Percentiles rank a stretch among this genome's conserved stretches.
Evolutionary conservation across 2,329 filamentous ascomycete genomes (phyloP).

Genomic region (Westerdykella aurantiaca): DNA sequence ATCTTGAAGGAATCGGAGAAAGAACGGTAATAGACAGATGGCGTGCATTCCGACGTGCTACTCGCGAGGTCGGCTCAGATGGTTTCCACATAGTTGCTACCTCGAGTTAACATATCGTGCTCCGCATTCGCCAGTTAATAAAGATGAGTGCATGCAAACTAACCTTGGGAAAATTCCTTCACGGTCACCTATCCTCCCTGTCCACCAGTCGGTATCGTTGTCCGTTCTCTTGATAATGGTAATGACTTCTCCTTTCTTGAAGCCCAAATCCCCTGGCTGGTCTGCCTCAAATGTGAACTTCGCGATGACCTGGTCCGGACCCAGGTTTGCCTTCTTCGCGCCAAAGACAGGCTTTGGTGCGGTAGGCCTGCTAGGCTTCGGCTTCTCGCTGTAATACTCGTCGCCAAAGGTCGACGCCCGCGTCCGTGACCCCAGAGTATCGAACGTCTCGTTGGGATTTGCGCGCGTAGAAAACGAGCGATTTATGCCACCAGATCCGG

Average conservation of each 20-base stretch:
- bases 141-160: conserved; percentile 11
- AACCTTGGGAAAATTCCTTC: conserved; percentile 91
- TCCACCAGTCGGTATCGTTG: conserved; percentile 96
- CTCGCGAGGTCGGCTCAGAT: conserved; percentile 9
- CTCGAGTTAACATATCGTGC: conserved; percentile 1
- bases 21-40: background rate
- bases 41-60: background rate
- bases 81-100: conserved; percentile 40
- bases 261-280: conserved; percentile 84
- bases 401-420: conserved; percentile 40
- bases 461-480: conserved; percentile 48
- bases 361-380: conserved; percentile 68
- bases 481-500: conserved; percentile 36
- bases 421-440: conserved; percentile 35
- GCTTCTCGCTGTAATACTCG: conserved; percentile 53
- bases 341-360: conserved; percentile 86
- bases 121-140: background rate
- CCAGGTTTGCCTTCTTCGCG: conserved; percentile 41
- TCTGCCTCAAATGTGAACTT: conserved; percentile 93
- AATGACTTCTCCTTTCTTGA: conserved; percentile 96
- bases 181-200: conserved; percentile 74
- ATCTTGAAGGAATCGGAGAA: background rate
- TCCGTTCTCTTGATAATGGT: conserved; percentile 93
- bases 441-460: conserved; percentile 48
- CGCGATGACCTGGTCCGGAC: conserved; percentile 76